Conservation (phyloP, 2,329 filamentous ascomycete species). For the Sarocladium brachiariae region DNA sequence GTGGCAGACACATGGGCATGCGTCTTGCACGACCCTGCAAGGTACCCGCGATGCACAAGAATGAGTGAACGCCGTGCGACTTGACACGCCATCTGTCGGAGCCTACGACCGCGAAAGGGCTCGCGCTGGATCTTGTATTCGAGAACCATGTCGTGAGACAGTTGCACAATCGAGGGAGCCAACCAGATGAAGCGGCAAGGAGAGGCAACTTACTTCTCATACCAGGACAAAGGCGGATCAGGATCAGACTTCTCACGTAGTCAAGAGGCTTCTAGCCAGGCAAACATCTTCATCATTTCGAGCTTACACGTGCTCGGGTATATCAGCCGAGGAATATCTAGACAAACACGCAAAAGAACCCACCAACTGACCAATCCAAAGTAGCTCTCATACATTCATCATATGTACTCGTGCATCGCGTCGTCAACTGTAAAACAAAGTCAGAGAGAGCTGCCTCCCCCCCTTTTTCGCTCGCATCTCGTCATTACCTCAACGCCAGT, state of each 20-base stretch:
- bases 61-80: not conserved
- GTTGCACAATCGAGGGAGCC: not conserved
- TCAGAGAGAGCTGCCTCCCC: slow-evolving; percentile 4
- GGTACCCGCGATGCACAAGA: not conserved
- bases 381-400: slow-evolving; percentile 2
- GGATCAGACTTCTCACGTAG: too few relatives aligned
- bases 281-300: too few relatives aligned
- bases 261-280: too few relatives aligned
- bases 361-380: not conserved
- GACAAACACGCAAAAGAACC: not conserved
- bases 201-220: not conserved
- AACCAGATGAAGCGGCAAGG: not conserved
- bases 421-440: slow-evolving; percentile 7
- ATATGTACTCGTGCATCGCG: slow-evolving; percentile 9
- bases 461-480: not conserved
- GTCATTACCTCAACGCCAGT: slow-evolving; percentile 26
- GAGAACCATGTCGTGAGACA: not conserved
- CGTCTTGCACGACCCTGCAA: not conserved
- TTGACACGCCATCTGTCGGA: not conserved
- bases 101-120: not conserved
- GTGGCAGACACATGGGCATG: not conserved
- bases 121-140: slow-evolving; percentile 1
- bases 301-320: not conserved
- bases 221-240: too few relatives aligned
- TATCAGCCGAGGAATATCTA: slow-evolving; percentile 1